phyloP scores from a whole-genome alignment of 768 basidiomycete genomes.

The Postia placenta region DNA sequence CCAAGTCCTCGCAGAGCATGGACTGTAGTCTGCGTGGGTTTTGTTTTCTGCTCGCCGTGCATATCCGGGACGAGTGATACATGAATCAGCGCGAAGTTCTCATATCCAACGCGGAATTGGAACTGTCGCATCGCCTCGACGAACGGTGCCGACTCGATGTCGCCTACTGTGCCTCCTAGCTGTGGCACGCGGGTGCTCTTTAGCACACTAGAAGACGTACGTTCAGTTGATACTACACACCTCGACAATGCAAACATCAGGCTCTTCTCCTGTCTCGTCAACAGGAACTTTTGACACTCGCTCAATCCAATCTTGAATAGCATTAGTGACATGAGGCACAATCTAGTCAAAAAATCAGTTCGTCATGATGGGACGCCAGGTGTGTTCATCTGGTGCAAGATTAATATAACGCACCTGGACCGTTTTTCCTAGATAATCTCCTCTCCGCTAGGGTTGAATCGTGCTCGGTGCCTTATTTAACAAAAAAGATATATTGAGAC shows the following conservation, averaged over 20 bases:
- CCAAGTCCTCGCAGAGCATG: conserved; percentile 91
- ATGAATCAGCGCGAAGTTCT: conserved; percentile 95
- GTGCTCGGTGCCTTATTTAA: background rate
- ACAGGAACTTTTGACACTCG: conserved; percentile 92
- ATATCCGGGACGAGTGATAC: conserved; percentile 98
- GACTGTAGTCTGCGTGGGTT: conserved; percentile 96
- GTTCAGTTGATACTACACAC: conserved; percentile 31
- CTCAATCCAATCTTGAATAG: conserved; percentile 98
- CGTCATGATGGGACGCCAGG: no score
- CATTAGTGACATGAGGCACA: conserved; percentile 94
- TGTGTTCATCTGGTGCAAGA: background rate
- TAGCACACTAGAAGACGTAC: no score
- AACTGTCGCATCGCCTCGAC: conserved; percentile 99
- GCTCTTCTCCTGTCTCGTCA: conserved; percentile 87
- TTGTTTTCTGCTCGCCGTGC: conserved; percentile 98
- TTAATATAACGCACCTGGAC: conserved; percentile 61
- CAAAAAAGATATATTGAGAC: background rate
- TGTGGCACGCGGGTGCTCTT: no score
- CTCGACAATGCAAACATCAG: conserved; percentile 97
- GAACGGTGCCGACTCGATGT: conserved; percentile 98
- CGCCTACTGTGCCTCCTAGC: conserved; percentile 97
- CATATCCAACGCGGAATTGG: conserved; percentile 94
- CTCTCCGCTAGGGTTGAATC: conserved; percentile 47
- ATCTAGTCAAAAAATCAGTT: conserved; percentile 41
- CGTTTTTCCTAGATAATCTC: conserved; percentile 92